Evolutionary conservation across 257 asterid species (phyloP), one percentile per base, ranked within the genome.

Genomic region (Penstemon davidsonii): DNA sequence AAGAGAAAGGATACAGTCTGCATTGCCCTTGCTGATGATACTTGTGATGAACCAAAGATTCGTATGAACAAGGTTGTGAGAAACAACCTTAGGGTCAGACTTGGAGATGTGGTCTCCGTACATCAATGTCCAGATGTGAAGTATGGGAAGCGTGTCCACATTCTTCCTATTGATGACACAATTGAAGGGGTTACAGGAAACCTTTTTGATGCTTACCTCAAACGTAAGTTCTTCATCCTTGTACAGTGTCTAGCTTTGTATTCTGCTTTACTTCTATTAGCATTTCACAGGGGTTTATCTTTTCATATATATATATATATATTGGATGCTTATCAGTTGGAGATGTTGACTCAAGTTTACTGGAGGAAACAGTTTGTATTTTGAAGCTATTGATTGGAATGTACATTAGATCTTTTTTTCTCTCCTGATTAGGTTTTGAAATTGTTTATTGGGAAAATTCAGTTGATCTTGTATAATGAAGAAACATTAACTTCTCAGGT

Each of bases 11-110:
- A 87, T 55, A 87, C 94, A 12, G 56, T 87, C 55, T 87, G 91
- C 81, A 81, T 87, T 60, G 91, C 85, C 64, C 81, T 87, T 66
- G 91, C 87, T 68, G 94, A 87, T 64, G 94, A 84, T 4, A 80
- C 88, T 40, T 87, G 90, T 44, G 94, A 87, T 15, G 82, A 79
- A 54, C 82, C 88, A 5, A 85, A 83, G 80, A 85, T 87, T 54
- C 79, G 91, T 65, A 82, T 87, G 88, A 87, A 87, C 73, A 87
- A 87, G 81, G 95, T 87, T 73, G 95, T 85, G 45, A 78, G 95
- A 57, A 77, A 10, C 79, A 87, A 87, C 71, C 87, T 84, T 36
- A 77, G 84, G 73, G 86, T 87, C 64, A 74, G 90, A 63, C 85
- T 87, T 1, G 94, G 91, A 74, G 91, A 87, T 71, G 94, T 87